Percentiles rank a stretch among this genome's conserved stretches.
Evolutionary conservation across 805 yeast genomes (phyloP).

Genomic region (Ascoidea tarda): DNA sequence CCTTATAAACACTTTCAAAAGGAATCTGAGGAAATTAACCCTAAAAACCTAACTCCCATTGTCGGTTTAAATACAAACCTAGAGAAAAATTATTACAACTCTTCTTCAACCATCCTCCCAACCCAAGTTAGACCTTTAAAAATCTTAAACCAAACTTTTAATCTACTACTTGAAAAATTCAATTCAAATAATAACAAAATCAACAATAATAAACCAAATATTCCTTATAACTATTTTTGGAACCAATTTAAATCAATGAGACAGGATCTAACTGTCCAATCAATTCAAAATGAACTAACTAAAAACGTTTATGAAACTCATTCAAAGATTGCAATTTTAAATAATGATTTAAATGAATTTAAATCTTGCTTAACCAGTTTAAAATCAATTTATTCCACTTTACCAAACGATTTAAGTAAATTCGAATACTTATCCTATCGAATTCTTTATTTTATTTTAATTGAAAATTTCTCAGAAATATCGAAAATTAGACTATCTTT

Average conservation of each 20-base stretch:
- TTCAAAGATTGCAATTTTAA: slow-evolving; percentile 74
- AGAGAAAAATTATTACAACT: slow-evolving; percentile 68
- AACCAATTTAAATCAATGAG: slow-evolving; percentile 87
- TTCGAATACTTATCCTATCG: slow-evolving; percentile 64
- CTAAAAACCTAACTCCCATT: slow-evolving; percentile 15
- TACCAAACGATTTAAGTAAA: slow-evolving; percentile 22
- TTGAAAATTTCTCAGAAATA: slow-evolving; percentile 48
- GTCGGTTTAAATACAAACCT: slow-evolving; percentile 53
- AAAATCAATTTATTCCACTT: slow-evolving; percentile 39
- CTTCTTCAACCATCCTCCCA: slow-evolving; percentile 90
- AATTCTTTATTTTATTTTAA: slow-evolving; percentile 60
- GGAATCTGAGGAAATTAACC: slow-evolving; percentile 4
- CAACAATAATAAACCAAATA: slow-evolving; percentile 20
- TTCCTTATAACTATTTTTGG: slow-evolving; percentile 61
- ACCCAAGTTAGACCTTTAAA: slow-evolving; percentile 60
- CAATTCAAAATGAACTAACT: slow-evolving; percentile 64
- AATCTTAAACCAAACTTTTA: slow-evolving; percentile 44
- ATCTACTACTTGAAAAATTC: slow-evolving; percentile 38
- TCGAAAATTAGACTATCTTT: slow-evolving; percentile 22
- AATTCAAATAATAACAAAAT: no score
- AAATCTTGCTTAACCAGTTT: slow-evolving; percentile 89
- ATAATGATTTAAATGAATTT: slow-evolving; percentile 82
- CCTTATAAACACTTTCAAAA: slow-evolving; percentile 1
- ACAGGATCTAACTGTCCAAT: slow-evolving; percentile 89
- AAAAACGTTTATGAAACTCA: slow-evolving; percentile 73